Evolutionary conservation across 768 basidiomycete species (phyloP).

Genomic region (Lentinus tigrinus): DNA sequence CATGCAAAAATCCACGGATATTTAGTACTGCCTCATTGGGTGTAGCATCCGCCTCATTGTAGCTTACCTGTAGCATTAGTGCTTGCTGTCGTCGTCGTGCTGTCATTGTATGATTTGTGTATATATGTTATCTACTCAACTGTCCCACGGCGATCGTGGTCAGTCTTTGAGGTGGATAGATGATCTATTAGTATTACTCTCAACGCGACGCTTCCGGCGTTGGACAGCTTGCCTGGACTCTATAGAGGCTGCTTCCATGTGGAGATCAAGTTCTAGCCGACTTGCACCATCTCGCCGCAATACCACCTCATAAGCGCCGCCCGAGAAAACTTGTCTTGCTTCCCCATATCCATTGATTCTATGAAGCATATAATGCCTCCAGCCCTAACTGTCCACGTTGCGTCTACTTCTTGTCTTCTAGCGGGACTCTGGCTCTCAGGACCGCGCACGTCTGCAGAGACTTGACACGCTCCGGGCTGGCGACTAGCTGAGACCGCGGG

Average conservation of each 20-base stretch:
- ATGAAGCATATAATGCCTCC: neutral
- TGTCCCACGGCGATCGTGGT: too few relatives aligned
- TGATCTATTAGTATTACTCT: too few relatives aligned
- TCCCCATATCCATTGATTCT: neutral
- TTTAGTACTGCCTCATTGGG: too few relatives aligned
- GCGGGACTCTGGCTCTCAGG: neutral
- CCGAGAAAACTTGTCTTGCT: neutral
- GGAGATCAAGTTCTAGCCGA: neutral
- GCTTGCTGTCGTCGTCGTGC: too few relatives aligned
- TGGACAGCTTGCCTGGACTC: neutral
- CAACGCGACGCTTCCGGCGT: too few relatives aligned
- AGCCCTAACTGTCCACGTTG: too few relatives aligned
- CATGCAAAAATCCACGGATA: too few relatives aligned
- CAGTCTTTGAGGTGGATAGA: too few relatives aligned
- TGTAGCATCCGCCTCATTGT: too few relatives aligned
- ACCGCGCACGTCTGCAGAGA: neutral
- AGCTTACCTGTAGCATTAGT: too few relatives aligned
- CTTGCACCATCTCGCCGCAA: constrained; percentile 10
- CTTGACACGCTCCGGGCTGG: neutral
- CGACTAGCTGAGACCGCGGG: neutral
- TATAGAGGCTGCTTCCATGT: neutral
- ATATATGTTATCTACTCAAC: neutral
- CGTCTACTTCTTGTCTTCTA: neutral
- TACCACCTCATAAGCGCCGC: neutral
- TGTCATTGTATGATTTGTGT: too few relatives aligned